Percentiles rank a stretch among this genome's conserved stretches.
phyloP scores from a whole-genome alignment of 495 filamentous ascomycete genomes.

The Xylaria nigripes region DNA sequence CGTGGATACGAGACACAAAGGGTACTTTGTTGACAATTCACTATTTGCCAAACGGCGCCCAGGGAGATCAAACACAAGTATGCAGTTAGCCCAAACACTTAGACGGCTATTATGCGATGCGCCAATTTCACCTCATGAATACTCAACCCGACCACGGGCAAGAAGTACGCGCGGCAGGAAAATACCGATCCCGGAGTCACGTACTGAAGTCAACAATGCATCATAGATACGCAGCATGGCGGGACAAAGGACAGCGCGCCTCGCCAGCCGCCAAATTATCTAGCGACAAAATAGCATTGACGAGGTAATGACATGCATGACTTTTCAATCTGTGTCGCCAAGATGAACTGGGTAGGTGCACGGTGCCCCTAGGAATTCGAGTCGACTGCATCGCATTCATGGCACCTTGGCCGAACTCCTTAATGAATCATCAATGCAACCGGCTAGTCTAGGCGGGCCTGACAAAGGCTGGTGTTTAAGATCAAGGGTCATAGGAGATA shows the following conservation, averaged over 20 bases:
- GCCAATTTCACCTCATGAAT: not conserved
- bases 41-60: not conserved
- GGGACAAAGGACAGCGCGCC: not conserved
- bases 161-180: not conserved
- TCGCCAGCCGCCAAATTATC: no score
- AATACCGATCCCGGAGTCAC: not conserved
- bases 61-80: not conserved
- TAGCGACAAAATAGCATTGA: not conserved
- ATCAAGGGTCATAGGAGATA: not conserved
- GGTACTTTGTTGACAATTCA: no score
- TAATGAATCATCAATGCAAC: constrained; percentile 6
- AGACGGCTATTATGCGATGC: not conserved
- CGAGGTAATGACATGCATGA: not conserved
- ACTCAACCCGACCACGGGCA: not conserved
- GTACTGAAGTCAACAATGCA: not conserved
- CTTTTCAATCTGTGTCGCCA: not conserved
- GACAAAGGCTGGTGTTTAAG: not conserved
- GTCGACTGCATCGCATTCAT: not conserved
- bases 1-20: not conserved
- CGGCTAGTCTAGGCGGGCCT: not conserved
- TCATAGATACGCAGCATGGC: not conserved
- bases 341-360: no score
- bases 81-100: not conserved
- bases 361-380: not conserved
- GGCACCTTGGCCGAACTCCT: not conserved